Evolutionary conservation across 2,329 filamentous ascomycete genomes (phyloP), one percentile per base, ranked within the genome.

Genomic region (Colletotrichum euphorbiae): DNA sequence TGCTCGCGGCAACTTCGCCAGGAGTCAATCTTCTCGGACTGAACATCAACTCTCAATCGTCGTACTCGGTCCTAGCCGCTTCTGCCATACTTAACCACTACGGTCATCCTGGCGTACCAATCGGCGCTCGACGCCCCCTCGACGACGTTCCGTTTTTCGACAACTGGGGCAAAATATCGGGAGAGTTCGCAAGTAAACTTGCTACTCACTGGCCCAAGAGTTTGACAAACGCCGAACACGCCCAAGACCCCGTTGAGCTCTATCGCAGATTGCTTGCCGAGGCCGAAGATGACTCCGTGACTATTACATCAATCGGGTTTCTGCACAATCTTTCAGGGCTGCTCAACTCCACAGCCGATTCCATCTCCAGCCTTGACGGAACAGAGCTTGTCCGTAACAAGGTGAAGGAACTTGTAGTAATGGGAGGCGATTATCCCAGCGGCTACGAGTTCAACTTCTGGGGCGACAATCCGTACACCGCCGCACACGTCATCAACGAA

Each of bases 381-480:
- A 73, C 71, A 1, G 77, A 78, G 4, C 79, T 87, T 3, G 70
- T 86, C 11, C 67, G 74, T 1, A 57, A 70, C 8, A 86, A 86
- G 71, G 83, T 87, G 3, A 72, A 73, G 0, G 62, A 66, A 19
- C 62, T 66, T 7, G 56, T 66, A n/a, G 62, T 66, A 2, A 61
- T 59, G 31, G 62, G 62, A 15, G 56, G 57, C 12, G 48, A 69
- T 6, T 87, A 85, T 64, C 83, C 84, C 0, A 77, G 76, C 0
- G 84, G 83, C 7, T 74, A 76, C 66, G 80, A 84, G 62, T 86
- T 76, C 74, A 87, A 87, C 72, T 86, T 87, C 68, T 82, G 74
- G 40, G 80, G 80, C 28, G 72, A 74, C 45, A 77, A 83, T 64
- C 74, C 81, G 0, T 67, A 67, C 0, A 71, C 73, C 2, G 77